Percentiles rank a stretch among this genome's conserved stretches.
These are phyloP conservation scores for Incumbomyces lentus DNA, from an alignment of 2,329 filamentous ascomycete species.

Conservation along the genomic window DNA sequence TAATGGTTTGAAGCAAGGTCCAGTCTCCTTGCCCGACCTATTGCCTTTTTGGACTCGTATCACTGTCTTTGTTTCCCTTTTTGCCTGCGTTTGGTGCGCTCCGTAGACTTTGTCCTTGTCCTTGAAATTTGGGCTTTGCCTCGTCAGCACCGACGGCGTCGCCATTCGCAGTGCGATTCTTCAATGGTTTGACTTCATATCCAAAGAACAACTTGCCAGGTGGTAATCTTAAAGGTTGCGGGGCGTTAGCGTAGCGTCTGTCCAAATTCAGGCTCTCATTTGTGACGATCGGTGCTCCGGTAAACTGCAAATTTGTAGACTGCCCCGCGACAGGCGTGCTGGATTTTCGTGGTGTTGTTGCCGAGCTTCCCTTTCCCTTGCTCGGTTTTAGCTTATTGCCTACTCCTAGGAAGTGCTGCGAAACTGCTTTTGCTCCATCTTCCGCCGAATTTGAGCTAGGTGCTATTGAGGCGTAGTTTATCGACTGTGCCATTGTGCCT, in stretches of 20 bases:
- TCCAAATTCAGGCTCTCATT: background rate
- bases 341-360: conserved; percentile 40
- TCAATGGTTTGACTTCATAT: conserved; percentile 82
- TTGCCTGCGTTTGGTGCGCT: conserved; percentile 22
- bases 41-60: no score
- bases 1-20: no score
- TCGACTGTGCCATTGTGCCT: conserved; percentile 93
- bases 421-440: conserved; percentile 50
- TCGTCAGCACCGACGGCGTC: conserved; percentile 53
- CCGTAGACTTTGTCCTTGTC: conserved; percentile 70
- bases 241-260: conserved; percentile 55
- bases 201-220: conserved; percentile 94
- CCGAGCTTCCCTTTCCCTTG: conserved; percentile 48
- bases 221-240: conserved; percentile 72
- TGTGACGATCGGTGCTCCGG: conserved; percentile 14
- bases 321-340: conserved; percentile 56
- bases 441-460: conserved; percentile 60
- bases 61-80: no score
- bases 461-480: conserved; percentile 88
- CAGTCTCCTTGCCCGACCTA: no score
- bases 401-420: conserved; percentile 68
- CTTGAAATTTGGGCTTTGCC: conserved; percentile 65
- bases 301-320: conserved; percentile 36
- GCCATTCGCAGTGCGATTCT: conserved; percentile 62
- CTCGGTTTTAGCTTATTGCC: conserved; percentile 77